Conservation (phyloP, 768 basidiomycete genomes). For the Podaxis sp. region DNA sequence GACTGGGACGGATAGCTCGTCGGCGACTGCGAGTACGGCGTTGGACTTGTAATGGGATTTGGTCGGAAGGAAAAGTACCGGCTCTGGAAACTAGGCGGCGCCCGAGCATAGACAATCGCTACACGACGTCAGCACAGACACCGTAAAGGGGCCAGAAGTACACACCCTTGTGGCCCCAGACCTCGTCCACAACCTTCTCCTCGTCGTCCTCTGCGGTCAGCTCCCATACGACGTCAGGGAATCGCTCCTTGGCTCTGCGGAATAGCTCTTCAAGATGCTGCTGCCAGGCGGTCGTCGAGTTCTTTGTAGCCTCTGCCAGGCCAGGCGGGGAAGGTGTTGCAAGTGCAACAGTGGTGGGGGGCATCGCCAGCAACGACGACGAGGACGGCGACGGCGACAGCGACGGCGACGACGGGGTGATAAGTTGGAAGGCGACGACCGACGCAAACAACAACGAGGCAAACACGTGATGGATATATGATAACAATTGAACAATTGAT, state of each 20-base stretch:
- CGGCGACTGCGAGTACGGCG: slow-evolving; percentile 45
- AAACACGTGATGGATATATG: slow-evolving; percentile 2
- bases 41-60: slow-evolving; percentile 52
- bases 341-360: slow-evolving; percentile 13
- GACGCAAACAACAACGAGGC: slow-evolving; percentile 10
- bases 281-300: slow-evolving; percentile 77
- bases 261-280: slow-evolving; percentile 77
- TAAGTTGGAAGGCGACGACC: background rate
- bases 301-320: slow-evolving; percentile 61
- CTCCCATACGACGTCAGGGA: slow-evolving; percentile 97
- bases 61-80: slow-evolving; percentile 83
- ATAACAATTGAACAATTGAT: background rate
- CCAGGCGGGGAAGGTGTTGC: slow-evolving; percentile 40
- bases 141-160: slow-evolving; percentile 3
- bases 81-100: slow-evolving; percentile 87
- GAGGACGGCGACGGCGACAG: background rate
- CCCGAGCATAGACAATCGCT: slow-evolving; percentile 95
- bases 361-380: slow-evolving; percentile 3
- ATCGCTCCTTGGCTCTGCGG: slow-evolving; percentile 82
- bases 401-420: background rate
- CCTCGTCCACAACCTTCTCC: slow-evolving; percentile 50
- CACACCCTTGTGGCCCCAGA: slow-evolving; percentile 96
- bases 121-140: background rate
- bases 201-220: slow-evolving; percentile 49
- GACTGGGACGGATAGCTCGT: slow-evolving; percentile 56